Base-by-base conservation (phyloP, 2,329 filamentous ascomycete genomes). In the Juglanconis sp. region DNA sequence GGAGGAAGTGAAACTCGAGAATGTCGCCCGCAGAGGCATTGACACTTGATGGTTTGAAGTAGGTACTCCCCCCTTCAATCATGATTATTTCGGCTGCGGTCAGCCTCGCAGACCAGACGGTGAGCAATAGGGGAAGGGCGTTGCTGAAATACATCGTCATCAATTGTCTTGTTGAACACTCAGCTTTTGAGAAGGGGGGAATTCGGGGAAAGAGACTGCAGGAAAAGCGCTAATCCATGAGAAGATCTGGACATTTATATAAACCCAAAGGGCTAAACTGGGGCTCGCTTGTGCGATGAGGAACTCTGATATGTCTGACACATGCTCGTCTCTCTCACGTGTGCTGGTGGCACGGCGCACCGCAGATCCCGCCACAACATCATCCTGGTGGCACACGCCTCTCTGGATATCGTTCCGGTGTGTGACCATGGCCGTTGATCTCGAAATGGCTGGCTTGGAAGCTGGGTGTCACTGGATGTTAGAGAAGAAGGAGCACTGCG, bases 1-100 rank as follows among this genome's bases (percentile, higher is more conserved):
- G 73, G 59, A 76, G 75, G 69, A 82, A 84, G 65, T 81, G 78
- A 71, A 83, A 83, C 65, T 81, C 78, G 52, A 84, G 72, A 51
- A 77, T 72, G 63, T 80, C 80, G 58, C 81, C 81, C 3, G 73
- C 61, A 32, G 71, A 66, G 15, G 81, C 79, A n/a, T 69, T 71
- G 56, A 81, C 63, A 42, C 72, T 74, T 59, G 76, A 71, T 2
- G 81, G 81, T 10, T 65, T 71, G 68, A 81, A 82, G 35, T 66
- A 69, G 31, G 80, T 66, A 4, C 71, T 73, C 30, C 73, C 71
- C 53, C 75, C 72, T 57, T 76, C 76, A 54, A 81, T 69, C 31
- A 72, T 72, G 44, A 71, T 66, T 17, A 60, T 64, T 65, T 71
- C 51, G 8, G 66, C 65, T 31, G 49, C 54, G 36, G 63, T 57